phyloP scores from a whole-genome alignment of 345 rosid genomes.

The Cardamine chenopodiifolia region DNA sequence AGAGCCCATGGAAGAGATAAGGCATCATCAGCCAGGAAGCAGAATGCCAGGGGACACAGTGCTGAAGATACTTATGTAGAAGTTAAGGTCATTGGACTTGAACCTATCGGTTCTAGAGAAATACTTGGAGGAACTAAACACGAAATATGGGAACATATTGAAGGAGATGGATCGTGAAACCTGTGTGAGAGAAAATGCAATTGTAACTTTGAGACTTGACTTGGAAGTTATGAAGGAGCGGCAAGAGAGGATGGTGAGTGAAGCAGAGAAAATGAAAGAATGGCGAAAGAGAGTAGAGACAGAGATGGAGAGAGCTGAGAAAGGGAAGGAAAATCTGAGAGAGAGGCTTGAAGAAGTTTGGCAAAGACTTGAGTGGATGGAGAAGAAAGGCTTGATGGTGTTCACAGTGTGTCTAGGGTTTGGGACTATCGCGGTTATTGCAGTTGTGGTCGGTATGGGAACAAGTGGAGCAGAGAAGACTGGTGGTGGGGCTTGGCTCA shows the following conservation, averaged over 20 bases:
- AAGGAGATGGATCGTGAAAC: conserved; percentile 74
- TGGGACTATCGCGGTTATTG: conserved; percentile 52
- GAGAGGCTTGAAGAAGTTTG: conserved; percentile 51
- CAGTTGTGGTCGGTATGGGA: conserved; percentile 37
- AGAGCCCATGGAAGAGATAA: conserved; percentile 66
- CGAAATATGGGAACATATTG: conserved; percentile 68
- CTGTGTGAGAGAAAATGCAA: conserved; percentile 50
- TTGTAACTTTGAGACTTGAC: conserved; percentile 59
- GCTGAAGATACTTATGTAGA: conserved; percentile 90
- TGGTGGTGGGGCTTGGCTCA: conserved; percentile 35
- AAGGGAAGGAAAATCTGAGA: conserved; percentile 29
- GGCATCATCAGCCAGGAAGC: conserved; percentile 70
- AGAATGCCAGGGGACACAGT: conserved; percentile 96
- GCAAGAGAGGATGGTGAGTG: conserved; percentile 64
- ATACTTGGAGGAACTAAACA: conserved; percentile 81
- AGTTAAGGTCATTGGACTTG: conserved; percentile 79
- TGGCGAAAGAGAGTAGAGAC: conserved; percentile 64
- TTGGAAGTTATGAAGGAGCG: conserved; percentile 50
- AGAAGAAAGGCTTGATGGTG: conserved; percentile 73
- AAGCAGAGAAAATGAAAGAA: conserved; percentile 64
- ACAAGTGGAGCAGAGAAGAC: conserved; percentile 33
- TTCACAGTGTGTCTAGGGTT: conserved; percentile 63
- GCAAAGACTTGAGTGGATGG: conserved; percentile 61
- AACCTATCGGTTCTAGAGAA: conserved; percentile 83
- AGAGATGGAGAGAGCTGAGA: conserved; percentile 53